Base-by-base conservation (phyloP, 1,284 basidiomycete species). In the Wallemia mellicola region DNA sequence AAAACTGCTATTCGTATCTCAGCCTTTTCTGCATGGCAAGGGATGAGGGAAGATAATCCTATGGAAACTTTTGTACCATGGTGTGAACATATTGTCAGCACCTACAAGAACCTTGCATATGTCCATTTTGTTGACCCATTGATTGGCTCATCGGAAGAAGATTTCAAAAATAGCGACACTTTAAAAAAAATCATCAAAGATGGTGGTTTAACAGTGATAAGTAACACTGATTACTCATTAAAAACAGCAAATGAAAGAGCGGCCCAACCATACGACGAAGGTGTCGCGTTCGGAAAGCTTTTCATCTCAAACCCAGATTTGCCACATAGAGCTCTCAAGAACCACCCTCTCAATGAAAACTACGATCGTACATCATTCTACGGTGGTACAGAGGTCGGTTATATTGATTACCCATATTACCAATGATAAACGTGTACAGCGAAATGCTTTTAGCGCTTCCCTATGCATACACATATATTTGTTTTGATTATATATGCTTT, bases 21-120 rank as follows among this genome's bases (percentile, higher is more conserved):
- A 32, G 79, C 79, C 0, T 80, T 62, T 73, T 69, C 63, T 25
- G 71, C 72, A 2, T 75, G 75, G 67, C 77, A 75, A 63, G 67
- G 65, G 27, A 65, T 67, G 64, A 58, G 65, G 27, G 65, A 73
- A 11, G 14, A 48, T n/a, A 72, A 78, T 59, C 79, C 74, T 0
- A 62, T 72, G n/a, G 63, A 60, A 33, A 67, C 67, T 1, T 73
- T 71, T 63, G 54, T 60, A 22, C 66, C 65, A 55, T 62, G 67
- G 59, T 59, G 63, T 57, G 57, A 63, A 25, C 59, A 62, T 27
- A 63, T 71, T 48, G 61, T 73, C 59, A 67, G 73, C 54, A 63
- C 67, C 1, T 71, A 74, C 64, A 75, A 77, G n/a, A 64, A 72
- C 9, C 67, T 80, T 9, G 77, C 77, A 1, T 81, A 79, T 64